phyloP scores from a whole-genome alignment of 139 green algal species.

The Chlamydomonas applanata region DNA sequence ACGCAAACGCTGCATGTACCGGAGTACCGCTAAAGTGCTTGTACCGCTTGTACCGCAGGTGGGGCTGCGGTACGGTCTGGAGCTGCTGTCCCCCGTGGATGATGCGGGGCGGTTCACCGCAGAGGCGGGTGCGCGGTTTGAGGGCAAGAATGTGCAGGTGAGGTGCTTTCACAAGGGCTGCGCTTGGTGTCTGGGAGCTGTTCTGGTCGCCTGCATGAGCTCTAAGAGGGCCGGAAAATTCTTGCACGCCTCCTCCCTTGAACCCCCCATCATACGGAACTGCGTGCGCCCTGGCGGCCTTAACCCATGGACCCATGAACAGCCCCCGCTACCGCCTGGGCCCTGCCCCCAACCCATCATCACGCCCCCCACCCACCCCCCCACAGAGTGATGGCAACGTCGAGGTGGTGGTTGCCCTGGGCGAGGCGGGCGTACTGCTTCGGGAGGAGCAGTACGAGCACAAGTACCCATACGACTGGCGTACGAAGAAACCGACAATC shows the following conservation, averaged over 20 bases:
- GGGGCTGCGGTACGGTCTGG: slow-evolving; percentile 82
- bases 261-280: too few relatives aligned
- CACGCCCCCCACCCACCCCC: not conserved
- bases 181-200: not conserved
- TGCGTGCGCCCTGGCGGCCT: too few relatives aligned
- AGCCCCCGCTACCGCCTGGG: too few relatives aligned
- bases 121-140: slow-evolving; percentile 79
- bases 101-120: slow-evolving; percentile 92
- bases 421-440: slow-evolving; percentile 65
- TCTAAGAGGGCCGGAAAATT: too few relatives aligned
- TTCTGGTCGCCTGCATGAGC: not conserved
- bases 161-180: too few relatives aligned
- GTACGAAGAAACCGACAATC: slow-evolving; percentile 99
- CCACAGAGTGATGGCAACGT: slow-evolving; percentile 78
- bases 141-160: slow-evolving; percentile 77
- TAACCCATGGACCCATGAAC: too few relatives aligned
- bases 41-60: slow-evolving; percentile 40
- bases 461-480: slow-evolving; percentile 99
- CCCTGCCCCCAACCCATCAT: not conserved
- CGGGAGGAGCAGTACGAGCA: slow-evolving; percentile 91
- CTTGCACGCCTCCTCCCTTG: too few relatives aligned
- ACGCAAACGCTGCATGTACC: too few relatives aligned
- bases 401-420: slow-evolving; percentile 78
- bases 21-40: too few relatives aligned
- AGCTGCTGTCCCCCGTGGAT: slow-evolving; percentile 93